phyloP scores from a whole-genome alignment of 2,329 filamentous ascomycete species.

The Exophiala spinifera region DNA sequence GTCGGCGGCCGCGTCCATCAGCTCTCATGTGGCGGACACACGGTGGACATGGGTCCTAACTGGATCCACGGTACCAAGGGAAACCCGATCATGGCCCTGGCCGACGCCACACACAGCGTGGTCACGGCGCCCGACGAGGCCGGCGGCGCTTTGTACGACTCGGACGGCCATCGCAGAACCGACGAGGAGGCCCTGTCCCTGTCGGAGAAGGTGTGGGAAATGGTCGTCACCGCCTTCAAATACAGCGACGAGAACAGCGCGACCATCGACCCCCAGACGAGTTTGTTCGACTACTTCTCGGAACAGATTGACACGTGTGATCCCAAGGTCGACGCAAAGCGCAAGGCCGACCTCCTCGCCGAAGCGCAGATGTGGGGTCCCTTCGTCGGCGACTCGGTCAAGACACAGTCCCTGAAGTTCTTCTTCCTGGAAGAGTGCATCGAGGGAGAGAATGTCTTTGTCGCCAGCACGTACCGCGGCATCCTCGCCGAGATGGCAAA shows the following conservation, averaged over 20 bases:
- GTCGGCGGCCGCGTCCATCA: conserved; percentile 59
- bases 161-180: conserved; percentile 43
- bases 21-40: conserved; percentile 45
- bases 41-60: conserved; percentile 61
- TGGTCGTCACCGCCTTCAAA: conserved; percentile 58
- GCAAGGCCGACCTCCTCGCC: conserved; percentile 44
- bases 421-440: conserved; percentile 66
- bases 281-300: conserved; percentile 57
- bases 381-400: conserved; percentile 60
- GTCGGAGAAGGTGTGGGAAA: conserved; percentile 53
- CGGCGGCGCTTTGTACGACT: conserved; percentile 47
- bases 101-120: conserved; percentile 50
- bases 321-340: conserved; percentile 36
- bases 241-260: conserved; percentile 54
- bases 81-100: conserved; percentile 60
- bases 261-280: conserved; percentile 50
- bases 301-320: conserved; percentile 45
- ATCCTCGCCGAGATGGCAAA: conserved; percentile 53
- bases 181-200: conserved; percentile 35
- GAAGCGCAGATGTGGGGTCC: conserved; percentile 61
- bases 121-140: conserved; percentile 52
- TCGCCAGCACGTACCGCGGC: conserved; percentile 58
- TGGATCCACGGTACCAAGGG: conserved; percentile 62
- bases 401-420: conserved; percentile 60
- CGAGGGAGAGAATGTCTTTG: conserved; percentile 63